phyloP scores from a whole-genome alignment of 75 land plant genomes.

The Sequoiadendron giganteum region DNA sequence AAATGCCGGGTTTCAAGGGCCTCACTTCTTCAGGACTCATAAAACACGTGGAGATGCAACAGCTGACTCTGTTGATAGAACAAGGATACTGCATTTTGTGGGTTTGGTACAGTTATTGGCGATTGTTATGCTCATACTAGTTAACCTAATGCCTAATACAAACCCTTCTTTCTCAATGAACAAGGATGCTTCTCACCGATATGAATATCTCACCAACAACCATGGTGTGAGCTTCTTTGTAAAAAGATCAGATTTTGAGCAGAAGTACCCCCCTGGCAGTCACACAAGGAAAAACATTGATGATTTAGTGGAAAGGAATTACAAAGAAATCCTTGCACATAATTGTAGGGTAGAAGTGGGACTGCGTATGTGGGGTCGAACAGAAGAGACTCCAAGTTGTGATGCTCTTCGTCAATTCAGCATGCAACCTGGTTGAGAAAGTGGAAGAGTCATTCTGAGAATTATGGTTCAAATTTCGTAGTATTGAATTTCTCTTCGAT shows the following conservation, averaged over 20 bases:
- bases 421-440: not conserved
- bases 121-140: constrained; percentile 48
- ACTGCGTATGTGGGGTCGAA: constrained; percentile 60
- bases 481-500: not conserved
- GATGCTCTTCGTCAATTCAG: constrained; percentile 21
- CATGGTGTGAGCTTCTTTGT: constrained; percentile 72
- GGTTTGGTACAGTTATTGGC: constrained; percentile 60
- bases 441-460: not conserved
- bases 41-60: constrained; percentile 27
- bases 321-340: constrained; percentile 39
- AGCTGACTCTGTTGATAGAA: not conserved
- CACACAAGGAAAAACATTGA: constrained; percentile 49
- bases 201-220: constrained; percentile 41
- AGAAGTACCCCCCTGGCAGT: constrained; percentile 56
- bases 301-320: constrained; percentile 60
- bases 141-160: constrained; percentile 66
- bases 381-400: constrained; percentile 65
- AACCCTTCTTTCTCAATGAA: constrained; percentile 57
- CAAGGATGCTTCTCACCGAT: constrained; percentile 27
- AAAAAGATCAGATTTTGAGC: constrained; percentile 59
- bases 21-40: constrained; percentile 38
- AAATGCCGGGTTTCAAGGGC: constrained; percentile 34
- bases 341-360: constrained; percentile 73
- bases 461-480: not conserved
- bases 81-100: constrained; percentile 32